phyloP scores from a whole-genome alignment of 306 rosid species.

The Rosa lucieae region DNA sequence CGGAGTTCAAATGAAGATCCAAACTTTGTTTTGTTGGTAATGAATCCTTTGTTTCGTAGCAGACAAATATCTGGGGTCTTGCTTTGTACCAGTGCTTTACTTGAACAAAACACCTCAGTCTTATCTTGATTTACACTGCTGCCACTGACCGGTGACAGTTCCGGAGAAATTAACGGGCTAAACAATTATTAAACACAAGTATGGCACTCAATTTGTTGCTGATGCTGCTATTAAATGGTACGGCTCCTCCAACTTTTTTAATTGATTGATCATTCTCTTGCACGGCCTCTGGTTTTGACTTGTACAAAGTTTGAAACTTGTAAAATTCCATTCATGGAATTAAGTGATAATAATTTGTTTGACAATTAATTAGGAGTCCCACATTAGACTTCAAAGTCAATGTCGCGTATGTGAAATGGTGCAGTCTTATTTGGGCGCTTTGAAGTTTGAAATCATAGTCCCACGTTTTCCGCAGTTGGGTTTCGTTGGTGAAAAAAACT shows the following conservation, averaged over 20 bases:
- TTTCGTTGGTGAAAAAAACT: background rate
- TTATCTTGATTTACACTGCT: conserved; percentile 23
- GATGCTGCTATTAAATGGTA: background rate
- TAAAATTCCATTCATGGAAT: background rate
- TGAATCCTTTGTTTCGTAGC: conserved; percentile 13
- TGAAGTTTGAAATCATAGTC: background rate
- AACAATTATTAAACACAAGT: background rate
- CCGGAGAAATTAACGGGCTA: background rate
- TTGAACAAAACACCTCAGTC: conserved; percentile 16
- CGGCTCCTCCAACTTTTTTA: background rate
- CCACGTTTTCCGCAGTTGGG: background rate
- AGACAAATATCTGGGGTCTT: background rate
- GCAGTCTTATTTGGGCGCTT: background rate
- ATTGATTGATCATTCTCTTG: background rate
- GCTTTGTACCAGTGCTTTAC: conserved; percentile 21
- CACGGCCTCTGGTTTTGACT: conserved; percentile 9
- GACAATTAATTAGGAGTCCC: background rate
- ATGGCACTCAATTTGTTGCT: background rate
- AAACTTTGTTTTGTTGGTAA: conserved; percentile 22
- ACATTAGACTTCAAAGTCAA: background rate
- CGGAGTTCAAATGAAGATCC: conserved; percentile 18
- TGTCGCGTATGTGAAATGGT: background rate
- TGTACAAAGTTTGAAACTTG: background rate
- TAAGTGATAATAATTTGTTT: background rate
- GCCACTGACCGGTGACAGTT: conserved; percentile 10